These are phyloP conservation scores for Dactylellina leptospora DNA, from an alignment of 2,329 filamentous ascomycete genomes.

Conservation along the genomic window DNA sequence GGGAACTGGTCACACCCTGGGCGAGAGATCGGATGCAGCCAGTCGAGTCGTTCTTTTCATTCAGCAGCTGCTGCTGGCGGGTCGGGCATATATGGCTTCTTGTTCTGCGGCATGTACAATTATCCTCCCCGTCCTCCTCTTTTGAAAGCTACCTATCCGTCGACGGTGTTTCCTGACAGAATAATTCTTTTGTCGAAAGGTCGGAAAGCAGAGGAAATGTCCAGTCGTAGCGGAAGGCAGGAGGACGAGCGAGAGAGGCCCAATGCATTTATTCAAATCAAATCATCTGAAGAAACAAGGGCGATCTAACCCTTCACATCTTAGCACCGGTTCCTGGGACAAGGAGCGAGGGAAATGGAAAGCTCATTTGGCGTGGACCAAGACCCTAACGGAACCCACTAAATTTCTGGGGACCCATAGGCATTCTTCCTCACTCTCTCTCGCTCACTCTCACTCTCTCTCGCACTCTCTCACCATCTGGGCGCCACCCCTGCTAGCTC, in stretches of 20 bases:
- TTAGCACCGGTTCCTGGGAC: constrained; percentile 52
- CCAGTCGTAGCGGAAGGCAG: constrained; percentile 43
- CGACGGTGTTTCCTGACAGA: constrained; percentile 4
- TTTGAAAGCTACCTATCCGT: background rate
- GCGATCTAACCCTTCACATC: constrained; percentile 49
- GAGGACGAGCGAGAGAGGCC: constrained; percentile 35
- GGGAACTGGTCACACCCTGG: constrained; percentile 52
- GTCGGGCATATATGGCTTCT: constrained; percentile 32
- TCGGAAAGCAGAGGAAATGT: constrained; percentile 1
- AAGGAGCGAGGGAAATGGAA: constrained; percentile 11
- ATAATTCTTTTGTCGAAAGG: background rate
- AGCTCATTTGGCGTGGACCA: constrained; percentile 34
- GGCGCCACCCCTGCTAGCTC: constrained; percentile 35
- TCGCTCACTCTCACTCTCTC: constrained; percentile 25
- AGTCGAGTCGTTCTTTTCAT: constrained; percentile 1
- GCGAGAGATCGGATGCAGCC: constrained; percentile 34
- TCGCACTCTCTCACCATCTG: constrained; percentile 24
- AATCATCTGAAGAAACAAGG: constrained; percentile 40
- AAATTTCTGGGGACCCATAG: constrained; percentile 41
- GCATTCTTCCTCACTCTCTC: constrained; percentile 18
- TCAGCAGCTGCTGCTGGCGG: constrained; percentile 38
- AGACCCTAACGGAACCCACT: constrained; percentile 35
- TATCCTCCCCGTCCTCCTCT: background rate
- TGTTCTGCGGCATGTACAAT: constrained; percentile 26
- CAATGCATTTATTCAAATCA: constrained; percentile 53